These are phyloP conservation scores for Termitomyces sp. DNA, from an alignment of 768 basidiomycete species.

Conservation along the genomic window DNA sequence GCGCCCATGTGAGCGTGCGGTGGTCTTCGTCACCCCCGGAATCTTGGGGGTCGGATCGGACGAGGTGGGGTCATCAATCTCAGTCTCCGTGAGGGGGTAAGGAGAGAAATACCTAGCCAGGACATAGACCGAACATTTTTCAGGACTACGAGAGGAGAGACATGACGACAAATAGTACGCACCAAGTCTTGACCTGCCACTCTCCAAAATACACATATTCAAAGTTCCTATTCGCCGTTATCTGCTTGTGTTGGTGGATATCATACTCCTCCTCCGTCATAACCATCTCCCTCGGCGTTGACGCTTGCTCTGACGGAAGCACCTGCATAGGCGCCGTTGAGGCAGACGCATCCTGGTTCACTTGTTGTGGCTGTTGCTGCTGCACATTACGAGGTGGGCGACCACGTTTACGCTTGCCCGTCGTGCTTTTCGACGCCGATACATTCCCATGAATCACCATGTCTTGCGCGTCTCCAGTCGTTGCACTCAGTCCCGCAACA, in stretches of 20 bases:
- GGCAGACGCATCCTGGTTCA: conserved; percentile 8
- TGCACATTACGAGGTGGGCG: conserved; percentile 2
- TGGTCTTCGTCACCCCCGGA: conserved; percentile 48
- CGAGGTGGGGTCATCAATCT: conserved; percentile 47
- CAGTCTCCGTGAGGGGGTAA: conserved; percentile 75
- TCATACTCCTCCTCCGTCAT: conserved; percentile 74
- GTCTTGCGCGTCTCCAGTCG: neutral
- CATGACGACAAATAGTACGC: conserved; percentile 21
- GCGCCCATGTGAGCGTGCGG: conserved; percentile 63
- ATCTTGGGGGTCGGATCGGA: conserved; percentile 36
- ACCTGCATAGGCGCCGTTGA: conserved; percentile 14
- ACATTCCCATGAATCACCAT: conserved; percentile 1
- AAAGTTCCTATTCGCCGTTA: conserved; percentile 76
- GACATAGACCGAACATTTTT: neutral
- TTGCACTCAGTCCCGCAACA: conserved; percentile 4
- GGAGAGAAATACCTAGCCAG: conserved; percentile 86
- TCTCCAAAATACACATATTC: conserved; percentile 83
- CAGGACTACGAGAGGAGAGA: neutral
- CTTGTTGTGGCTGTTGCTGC: neutral
- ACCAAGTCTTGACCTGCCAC: conserved; percentile 91
- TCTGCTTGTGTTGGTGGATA: conserved; percentile 63
- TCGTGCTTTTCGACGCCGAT: neutral
- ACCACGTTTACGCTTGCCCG: conserved; percentile 17
- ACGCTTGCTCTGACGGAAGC: conserved; percentile 11
- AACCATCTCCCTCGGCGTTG: conserved; percentile 27